phyloP scores from a whole-genome alignment of 2,329 filamentous ascomycete genomes.

The Aspergillus nomiae region DNA sequence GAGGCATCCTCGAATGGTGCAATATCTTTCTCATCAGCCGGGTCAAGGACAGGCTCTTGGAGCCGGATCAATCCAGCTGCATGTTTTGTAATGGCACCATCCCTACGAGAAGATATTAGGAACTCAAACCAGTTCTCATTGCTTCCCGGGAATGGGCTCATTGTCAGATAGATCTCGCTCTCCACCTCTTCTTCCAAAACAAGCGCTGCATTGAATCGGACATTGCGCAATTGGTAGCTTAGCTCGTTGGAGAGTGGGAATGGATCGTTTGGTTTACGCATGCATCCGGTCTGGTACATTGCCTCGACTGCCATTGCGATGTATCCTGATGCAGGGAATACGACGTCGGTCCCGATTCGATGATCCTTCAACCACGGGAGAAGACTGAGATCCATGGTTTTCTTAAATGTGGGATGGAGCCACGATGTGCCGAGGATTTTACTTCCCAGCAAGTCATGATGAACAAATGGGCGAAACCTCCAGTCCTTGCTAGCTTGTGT shows the following conservation, averaged over 20 bases:
- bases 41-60: not conserved
- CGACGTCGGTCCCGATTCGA: not conserved
- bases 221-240: constrained; percentile 6
- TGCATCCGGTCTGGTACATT: constrained; percentile 4
- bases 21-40: not conserved
- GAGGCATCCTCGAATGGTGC: constrained; percentile 7
- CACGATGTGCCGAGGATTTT: constrained; percentile 7
- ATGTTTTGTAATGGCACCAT: constrained; percentile 4
- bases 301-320: constrained; percentile 11
- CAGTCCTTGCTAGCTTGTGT: constrained; percentile 1
- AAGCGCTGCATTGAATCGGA: constrained; percentile 8
- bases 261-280: not conserved
- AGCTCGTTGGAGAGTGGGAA: not conserved
- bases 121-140: constrained; percentile 13
- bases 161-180: constrained; percentile 6
- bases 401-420: constrained; percentile 5
- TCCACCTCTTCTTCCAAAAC: constrained; percentile 7
- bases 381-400: not conserved
- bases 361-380: constrained; percentile 6
- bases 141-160: constrained; percentile 1
- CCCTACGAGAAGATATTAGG: not conserved
- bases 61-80: constrained; percentile 7
- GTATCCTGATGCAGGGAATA: constrained; percentile 7
- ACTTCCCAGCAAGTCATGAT: constrained; percentile 10
- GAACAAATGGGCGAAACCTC: constrained; percentile 2